Conservation (phyloP, 208 protist genomes). For the Crithidia acanthocephali region DNA sequence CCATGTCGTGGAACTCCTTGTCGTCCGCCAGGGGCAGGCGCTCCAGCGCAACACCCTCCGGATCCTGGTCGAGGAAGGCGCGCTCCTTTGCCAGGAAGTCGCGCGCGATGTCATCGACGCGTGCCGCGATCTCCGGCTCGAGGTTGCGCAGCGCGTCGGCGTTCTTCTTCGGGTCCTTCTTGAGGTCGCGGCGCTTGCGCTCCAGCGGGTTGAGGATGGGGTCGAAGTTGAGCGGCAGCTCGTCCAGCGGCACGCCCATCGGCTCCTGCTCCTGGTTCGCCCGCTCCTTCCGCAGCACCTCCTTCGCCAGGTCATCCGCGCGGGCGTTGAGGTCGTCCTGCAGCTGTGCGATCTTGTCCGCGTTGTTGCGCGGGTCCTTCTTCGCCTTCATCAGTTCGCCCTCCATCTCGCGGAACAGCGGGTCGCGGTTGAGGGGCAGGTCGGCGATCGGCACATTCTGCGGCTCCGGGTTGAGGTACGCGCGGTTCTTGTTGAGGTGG, state of each 20-base stretch:
- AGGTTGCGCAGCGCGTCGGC: constrained; percentile 53
- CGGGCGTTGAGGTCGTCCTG: constrained; percentile 74
- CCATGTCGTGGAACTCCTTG: constrained; percentile 69
- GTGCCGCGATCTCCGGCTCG: constrained; percentile 67
- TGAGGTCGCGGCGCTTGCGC: constrained; percentile 71
- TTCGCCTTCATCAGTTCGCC: constrained; percentile 61
- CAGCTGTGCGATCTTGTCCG: constrained; percentile 61
- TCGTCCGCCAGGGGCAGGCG: constrained; percentile 66
- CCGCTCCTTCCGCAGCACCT: constrained; percentile 68
- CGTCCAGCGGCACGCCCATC: constrained; percentile 62
- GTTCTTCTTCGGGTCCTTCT: constrained; percentile 68
- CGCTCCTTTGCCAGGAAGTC: constrained; percentile 79
- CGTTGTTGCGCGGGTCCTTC: constrained; percentile 62
- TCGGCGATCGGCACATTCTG: constrained; percentile 66
- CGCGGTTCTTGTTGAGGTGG: constrained; percentile 68
- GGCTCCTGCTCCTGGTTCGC: constrained; percentile 75
- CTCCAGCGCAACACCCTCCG: constrained; percentile 63
- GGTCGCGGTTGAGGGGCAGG: constrained; percentile 73
- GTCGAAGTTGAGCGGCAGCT: constrained; percentile 79
- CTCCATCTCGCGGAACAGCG: constrained; percentile 81
- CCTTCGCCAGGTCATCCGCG: constrained; percentile 65
- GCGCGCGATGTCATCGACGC: constrained; percentile 65
- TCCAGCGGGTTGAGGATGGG: constrained; percentile 63
- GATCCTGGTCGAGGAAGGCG: constrained; percentile 69
- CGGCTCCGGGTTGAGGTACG: constrained; percentile 70